Base-by-base conservation (phyloP, 2,329 filamentous ascomycete species). In the Trichoderma aggressivum region DNA sequence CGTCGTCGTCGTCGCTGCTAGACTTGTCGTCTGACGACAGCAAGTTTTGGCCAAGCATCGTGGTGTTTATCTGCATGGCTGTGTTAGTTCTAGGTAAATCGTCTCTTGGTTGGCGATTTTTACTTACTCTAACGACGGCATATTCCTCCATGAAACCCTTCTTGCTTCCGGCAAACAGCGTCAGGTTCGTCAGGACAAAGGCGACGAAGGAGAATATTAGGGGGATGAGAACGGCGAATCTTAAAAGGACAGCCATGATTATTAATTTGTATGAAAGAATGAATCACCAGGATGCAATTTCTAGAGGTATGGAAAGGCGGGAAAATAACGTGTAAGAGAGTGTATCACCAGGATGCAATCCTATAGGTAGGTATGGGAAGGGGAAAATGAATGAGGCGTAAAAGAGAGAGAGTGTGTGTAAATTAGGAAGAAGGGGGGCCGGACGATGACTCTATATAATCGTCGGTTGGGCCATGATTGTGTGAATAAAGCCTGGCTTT, bases 101-200 rank as follows among this genome's bases (percentile, higher is more conserved):
- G 7, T n/a, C 36, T 39, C 12, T 39, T 39, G 16, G 14, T 8
- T 18, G 6, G 16, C 1, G 7, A 3, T 21, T 47, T 43, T 50
- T 12, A 21, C 80, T 71, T 74, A 83, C 82, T 72, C 82, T 77
- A 50, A 81, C 76, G 58, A 84, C 75, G 66, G 80, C 81, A 74
- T 83, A 83, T 50, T 83, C 81, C 71, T 84, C 82, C 79, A 84
- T 80, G 69, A 84, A 82, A 1, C 82, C 82, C 70, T 80, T 74
- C 55, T 82, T 76, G 55, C 79, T 79, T 16, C 82, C 82, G 36
- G 82, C 79, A 73, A 83, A 82, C 32, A 83, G 79, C 62, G 78
- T 78, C n/a, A 84, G 76, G 56, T 79, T 79, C 18, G 79, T 79
- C 21, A 84, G 78, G 47, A 84, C 76, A 71, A 84, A 80, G 43